Evolutionary conservation across 169 alveolate genomes (phyloP).

Genomic region (Pseudocohnilembus persalinus): DNA sequence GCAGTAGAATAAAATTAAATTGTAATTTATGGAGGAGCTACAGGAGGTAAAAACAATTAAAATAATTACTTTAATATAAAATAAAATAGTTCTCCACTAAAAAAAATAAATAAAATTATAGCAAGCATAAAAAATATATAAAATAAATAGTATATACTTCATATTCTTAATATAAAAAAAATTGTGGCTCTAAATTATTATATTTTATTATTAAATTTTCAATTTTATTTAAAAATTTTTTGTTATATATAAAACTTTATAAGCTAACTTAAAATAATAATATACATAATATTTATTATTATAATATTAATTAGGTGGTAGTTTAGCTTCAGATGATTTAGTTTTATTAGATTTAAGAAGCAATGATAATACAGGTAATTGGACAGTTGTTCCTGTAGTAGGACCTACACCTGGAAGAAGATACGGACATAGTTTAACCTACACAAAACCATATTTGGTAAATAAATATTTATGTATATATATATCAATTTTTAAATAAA

Average conservation of each 20-base stretch:
- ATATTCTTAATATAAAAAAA: too few species aligned
- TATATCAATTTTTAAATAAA: too few species aligned
- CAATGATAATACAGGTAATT: slow-evolving; percentile 89
- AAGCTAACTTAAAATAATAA: background rate
- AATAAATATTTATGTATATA: too few species aligned
- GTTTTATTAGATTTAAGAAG: slow-evolving; percentile 95
- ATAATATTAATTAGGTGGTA: slow-evolving; percentile 87
- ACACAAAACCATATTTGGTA: slow-evolving; percentile 94
- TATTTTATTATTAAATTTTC: too few species aligned
- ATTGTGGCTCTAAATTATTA: too few species aligned
- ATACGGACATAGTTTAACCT: slow-evolving; percentile 98
- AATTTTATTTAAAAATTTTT: too few species aligned
- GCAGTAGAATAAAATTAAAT: slow-evolving; percentile 94
- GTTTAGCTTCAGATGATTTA: slow-evolving; percentile 96
- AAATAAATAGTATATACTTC: too few species aligned
- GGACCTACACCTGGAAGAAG: slow-evolving; percentile 98
- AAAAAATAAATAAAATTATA: background rate
- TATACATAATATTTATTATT: background rate
- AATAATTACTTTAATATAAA: background rate
- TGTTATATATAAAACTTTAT: too few species aligned
- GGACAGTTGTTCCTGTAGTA: slow-evolving; percentile 98
- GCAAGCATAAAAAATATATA: too few species aligned
- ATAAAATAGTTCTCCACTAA: slow-evolving; percentile 4
- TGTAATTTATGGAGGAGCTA: slow-evolving; percentile 99
- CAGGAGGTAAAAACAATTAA: slow-evolving; percentile 84